Base-by-base conservation (phyloP, 495 filamentous ascomycete genomes). In the Penicillium pancosmium region DNA sequence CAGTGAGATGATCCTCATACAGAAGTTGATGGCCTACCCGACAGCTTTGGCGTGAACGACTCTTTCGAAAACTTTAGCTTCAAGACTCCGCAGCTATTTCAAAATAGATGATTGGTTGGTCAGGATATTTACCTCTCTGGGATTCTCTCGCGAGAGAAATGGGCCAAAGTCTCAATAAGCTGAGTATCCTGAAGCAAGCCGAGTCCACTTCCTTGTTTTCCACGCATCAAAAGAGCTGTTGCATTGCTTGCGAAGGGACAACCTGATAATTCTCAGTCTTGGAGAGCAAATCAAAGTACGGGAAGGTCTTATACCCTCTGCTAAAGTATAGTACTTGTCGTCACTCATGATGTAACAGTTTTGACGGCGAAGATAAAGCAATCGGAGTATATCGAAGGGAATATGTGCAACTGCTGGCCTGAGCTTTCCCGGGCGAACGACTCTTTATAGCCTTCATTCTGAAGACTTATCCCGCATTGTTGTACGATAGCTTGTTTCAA, bases 201-300 rank as follows among this genome's bases (percentile, higher is more conserved):
- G n/a, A 57, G 55, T 0, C 55, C 48, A 11, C 55, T 36, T 4
- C 55, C 55, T 16, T 52, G 36, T 47, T 21, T 35, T 6, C 21
- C 35, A 1, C 36, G 48, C 48, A 52, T 52, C 36, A 57, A 31
- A 6, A 52, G 19, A 36, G 55, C 55, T 5, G 55, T 46, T 13
- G 9, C 44, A 13, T 35, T 57, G 48, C 25, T 52, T 52, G 55
- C 55, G 15, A 51, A 57, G 16, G 55, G 55, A 19, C 55, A 57
- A 3, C 55, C 55, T 57, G 23, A 4, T 23, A 23, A 23, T 23
- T 4, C 0, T 23, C 23, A 23, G 23, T 3, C 23, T 23, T 23
- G 3, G 23, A 23, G 23, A 1, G 23, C 23, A 23, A 23, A 23
- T 23, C 1, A 23, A 23, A 23, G 23, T 1, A 23, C 23, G 1